Evolutionary conservation across 2,329 filamentous ascomycete genomes (phyloP).

Genomic region (Trichoderma aggressivum): DNA sequence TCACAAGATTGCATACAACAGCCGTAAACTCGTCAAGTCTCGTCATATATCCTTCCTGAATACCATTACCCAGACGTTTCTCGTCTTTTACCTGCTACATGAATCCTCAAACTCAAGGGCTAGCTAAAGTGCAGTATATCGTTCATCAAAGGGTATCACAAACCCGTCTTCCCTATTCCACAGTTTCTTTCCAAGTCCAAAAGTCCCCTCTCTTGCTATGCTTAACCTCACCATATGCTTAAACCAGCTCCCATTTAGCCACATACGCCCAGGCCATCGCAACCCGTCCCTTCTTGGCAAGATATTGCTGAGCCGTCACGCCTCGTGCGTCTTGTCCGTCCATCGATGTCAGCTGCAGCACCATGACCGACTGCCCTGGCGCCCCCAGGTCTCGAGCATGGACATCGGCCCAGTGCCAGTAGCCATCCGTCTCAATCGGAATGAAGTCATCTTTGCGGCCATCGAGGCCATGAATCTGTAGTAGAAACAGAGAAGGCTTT

Average conservation of each 20-base stretch:
- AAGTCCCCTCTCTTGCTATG: not conserved
- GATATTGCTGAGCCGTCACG: constrained; percentile 46
- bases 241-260: constrained; percentile 50
- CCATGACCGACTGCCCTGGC: constrained; percentile 63
- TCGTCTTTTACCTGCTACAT: not conserved
- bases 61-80: not conserved
- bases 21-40: not conserved
- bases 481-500: constrained; percentile 64
- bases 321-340: constrained; percentile 48
- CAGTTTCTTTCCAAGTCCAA: not conserved
- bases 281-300: constrained; percentile 41
- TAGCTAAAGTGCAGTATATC: not conserved
- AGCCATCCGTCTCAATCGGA: constrained; percentile 73
- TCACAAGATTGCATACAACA: not conserved
- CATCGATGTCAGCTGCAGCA: constrained; percentile 57
- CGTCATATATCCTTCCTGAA: not conserved
- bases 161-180: not conserved
- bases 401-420: constrained; percentile 79
- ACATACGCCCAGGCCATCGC: constrained; percentile 45
- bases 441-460: constrained; percentile 66
- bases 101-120: not conserved
- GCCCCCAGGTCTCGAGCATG: constrained; percentile 61
- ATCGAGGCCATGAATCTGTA: constrained; percentile 64
- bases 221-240: not conserved
- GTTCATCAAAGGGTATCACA: not conserved